Conservation (phyloP, 495 filamentous ascomycete species). For the Hypoxylon fuscum region DNA sequence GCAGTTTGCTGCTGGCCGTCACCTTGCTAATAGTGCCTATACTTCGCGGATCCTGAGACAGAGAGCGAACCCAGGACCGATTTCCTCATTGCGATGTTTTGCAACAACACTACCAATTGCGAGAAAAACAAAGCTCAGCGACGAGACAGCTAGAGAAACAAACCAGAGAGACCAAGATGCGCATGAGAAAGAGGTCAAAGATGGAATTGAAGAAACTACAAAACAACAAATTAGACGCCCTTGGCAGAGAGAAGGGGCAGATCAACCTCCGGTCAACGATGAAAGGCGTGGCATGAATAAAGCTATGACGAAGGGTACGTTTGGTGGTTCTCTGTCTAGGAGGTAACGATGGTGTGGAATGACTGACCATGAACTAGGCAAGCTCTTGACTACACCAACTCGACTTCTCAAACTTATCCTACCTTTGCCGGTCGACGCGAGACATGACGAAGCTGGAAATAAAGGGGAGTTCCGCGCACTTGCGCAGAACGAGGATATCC, state of each 20-base stretch:
- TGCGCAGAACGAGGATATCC: slow-evolving; percentile 67
- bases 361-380: slow-evolving; percentile 62
- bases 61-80: background rate
- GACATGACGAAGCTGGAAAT: slow-evolving; percentile 56
- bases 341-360: background rate
- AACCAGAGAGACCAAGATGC: slow-evolving; percentile 50
- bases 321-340: background rate
- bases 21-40: slow-evolving; percentile 4
- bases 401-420: slow-evolving; percentile 89
- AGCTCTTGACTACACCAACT: slow-evolving; percentile 89
- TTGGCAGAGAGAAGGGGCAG: slow-evolving; percentile 75
- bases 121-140: slow-evolving; percentile 17
- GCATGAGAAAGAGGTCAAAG: slow-evolving; percentile 49
- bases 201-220: slow-evolving; percentile 43
- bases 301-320: slow-evolving; percentile 72
- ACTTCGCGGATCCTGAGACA: background rate
- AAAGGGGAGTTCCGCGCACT: slow-evolving; percentile 51
- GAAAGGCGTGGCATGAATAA: slow-evolving; percentile 44
- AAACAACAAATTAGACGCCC: slow-evolving; percentile 57
- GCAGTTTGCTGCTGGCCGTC: slow-evolving; percentile 19
- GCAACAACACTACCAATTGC: slow-evolving; percentile 11
- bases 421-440: slow-evolving; percentile 73
- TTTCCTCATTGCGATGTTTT: slow-evolving; percentile 13
- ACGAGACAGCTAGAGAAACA: slow-evolving; percentile 48
- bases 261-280: slow-evolving; percentile 63